A percentile compares a stretch with the other conserved stretches of the same genome.
Evolutionary conservation across 2,329 filamentous ascomycete species (phyloP).

Genomic region (Fusarium agapanthi): DNA sequence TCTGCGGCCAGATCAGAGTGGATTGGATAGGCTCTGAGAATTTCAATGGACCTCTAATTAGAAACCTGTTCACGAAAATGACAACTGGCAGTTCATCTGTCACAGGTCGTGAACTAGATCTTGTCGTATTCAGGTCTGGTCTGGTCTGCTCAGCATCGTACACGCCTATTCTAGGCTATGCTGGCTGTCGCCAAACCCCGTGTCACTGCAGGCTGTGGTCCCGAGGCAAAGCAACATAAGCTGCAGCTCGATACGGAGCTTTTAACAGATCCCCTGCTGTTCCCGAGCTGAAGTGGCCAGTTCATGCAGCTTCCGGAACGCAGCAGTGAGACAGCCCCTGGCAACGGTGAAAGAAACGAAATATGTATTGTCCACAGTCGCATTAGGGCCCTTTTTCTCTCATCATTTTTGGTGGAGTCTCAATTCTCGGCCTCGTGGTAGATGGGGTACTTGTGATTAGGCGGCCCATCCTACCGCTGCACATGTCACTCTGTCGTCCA

Average conservation of each 20-base stretch:
- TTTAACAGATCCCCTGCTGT: background rate
- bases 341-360: background rate
- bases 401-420: conserved; percentile 17
- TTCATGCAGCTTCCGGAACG: conserved; percentile 33
- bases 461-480: conserved; percentile 8
- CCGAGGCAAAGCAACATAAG: conserved; percentile 7
- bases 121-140: background rate
- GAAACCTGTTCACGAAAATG: conserved; percentile 1
- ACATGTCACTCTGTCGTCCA: conserved; percentile 18
- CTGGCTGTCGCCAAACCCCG: conserved; percentile 5
- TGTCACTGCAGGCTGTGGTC: conserved; percentile 1
- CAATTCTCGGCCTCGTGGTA: conserved; percentile 25
- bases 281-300: conserved; percentile 29
- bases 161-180: background rate
- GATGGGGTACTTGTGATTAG: conserved; percentile 11
- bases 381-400: conserved; percentile 12
- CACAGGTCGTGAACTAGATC: background rate
- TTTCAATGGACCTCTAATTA: conserved; percentile 11
- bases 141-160: background rate
- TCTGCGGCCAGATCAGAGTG: conserved; percentile 7
- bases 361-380: conserved; percentile 15
- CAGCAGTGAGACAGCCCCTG: conserved; percentile 11
- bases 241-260: conserved; percentile 14
- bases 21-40: background rate
- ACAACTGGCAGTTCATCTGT: conserved; percentile 21